Evolutionary conservation across 1,139 yeast species (phyloP), one percentile per base, ranked within the genome.

Genomic region (Suhomyces terraborum): DNA sequence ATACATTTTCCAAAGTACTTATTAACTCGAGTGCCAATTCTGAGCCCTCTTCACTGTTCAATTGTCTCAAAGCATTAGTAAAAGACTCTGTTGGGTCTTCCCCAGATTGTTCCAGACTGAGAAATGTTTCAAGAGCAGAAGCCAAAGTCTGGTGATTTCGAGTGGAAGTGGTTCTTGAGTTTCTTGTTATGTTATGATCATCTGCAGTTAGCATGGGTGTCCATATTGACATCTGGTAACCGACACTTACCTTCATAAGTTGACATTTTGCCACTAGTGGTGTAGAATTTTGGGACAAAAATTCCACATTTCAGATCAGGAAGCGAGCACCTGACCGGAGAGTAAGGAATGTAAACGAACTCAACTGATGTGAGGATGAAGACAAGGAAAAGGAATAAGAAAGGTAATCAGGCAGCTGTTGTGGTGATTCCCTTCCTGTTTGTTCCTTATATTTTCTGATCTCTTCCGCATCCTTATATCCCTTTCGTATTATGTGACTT

Each of bases 161-260:
- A 32, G 36, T 30, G 30, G 38, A 18, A 35, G 46, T 31, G 32
- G 49, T 45, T 28, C 52, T 44, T 36, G 48, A 50, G 35, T 50
- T 25, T 14, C 42, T 30, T 35, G 48, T 35, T 18, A 67, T 52
- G 41, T 66, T 66, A 45, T 67, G 73, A 42, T 67, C 73, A 40
- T 59, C 73, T 66, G 36, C 20, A 7, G 64, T 64, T 58, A 62
- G 67, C n/a, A n/a, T n/a, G n/a, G n/a, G n/a, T n/a, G n/a, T n/a
- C n/a, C n/a, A n/a, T n/a, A n/a, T n/a, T n/a, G n/a, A n/a, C n/a
- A n/a, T n/a, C n/a, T n/a, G n/a, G n/a, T n/a, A n/a, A n/a, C n/a
- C n/a, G n/a, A n/a, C 21, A 60, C 75, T 25, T 67, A 69, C 77
- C 70, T 62, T 72, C 76, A 56, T 72, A 51, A 20, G 45, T 51